Conservation (phyloP, 495 filamentous ascomycete species). For the Penicillium goetzii region DNA sequence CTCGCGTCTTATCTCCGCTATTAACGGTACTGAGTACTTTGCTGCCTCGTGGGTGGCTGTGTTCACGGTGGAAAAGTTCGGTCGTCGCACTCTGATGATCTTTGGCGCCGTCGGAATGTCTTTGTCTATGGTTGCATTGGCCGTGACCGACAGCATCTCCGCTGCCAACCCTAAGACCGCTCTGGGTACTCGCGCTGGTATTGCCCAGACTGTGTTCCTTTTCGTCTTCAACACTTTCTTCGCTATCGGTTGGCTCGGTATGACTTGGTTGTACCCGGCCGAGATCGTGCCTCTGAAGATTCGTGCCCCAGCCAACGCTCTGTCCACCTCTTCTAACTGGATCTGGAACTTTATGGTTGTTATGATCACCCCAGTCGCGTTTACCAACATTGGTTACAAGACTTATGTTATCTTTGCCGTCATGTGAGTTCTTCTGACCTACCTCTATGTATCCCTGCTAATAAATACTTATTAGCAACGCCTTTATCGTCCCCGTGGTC, state of each 20-base stretch:
- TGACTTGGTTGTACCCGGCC: constrained; percentile 71
- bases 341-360: constrained; percentile 62
- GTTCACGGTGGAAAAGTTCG: constrained; percentile 69
- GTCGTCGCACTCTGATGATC: constrained; percentile 72
- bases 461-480: constrained; percentile 52
- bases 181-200: constrained; percentile 41
- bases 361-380: constrained; percentile 67
- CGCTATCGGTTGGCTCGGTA: constrained; percentile 75
- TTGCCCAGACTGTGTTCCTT: constrained; percentile 62
- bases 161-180: constrained; percentile 27
- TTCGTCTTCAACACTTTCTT: constrained; percentile 82
- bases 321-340: constrained; percentile 70
- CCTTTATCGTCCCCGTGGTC: constrained; percentile 66
- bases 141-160: constrained; percentile 47
- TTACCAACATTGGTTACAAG: constrained; percentile 62
- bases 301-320: constrained; percentile 66
- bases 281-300: constrained; percentile 70
- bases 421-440: constrained; percentile 37
- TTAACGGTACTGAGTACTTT: constrained; percentile 77
- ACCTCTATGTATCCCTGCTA: neutral
- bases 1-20: constrained; percentile 70
- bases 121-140: constrained; percentile 68
- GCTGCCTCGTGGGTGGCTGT: constrained; percentile 72
- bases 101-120: constrained; percentile 73
- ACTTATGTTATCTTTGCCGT: constrained; percentile 74